Evolutionary conservation across 106 monocot species (phyloP).

Genomic region (Dendrobium nobile): DNA sequence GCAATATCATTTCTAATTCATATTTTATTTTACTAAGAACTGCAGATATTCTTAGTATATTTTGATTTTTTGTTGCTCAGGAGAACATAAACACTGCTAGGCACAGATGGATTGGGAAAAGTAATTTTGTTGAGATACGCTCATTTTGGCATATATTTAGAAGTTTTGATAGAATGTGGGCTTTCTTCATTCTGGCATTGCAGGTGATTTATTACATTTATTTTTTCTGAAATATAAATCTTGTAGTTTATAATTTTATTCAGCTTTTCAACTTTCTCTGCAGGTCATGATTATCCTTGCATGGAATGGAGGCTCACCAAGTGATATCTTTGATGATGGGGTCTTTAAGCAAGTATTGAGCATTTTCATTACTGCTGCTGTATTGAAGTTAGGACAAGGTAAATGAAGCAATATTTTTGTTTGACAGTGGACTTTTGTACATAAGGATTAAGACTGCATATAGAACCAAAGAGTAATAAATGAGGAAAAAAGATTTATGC

Average conservation of each 20-base stretch:
- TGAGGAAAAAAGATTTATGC: not conserved
- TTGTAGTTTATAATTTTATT: not conserved
- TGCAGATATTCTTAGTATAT: not conserved
- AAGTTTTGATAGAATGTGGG: constrained; percentile 98
- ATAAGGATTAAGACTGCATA: not conserved
- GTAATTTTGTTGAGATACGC: constrained; percentile 95
- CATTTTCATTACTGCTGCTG: constrained; percentile 90
- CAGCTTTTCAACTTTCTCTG: not conserved
- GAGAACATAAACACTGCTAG: constrained; percentile 25
- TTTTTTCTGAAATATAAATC: not conserved
- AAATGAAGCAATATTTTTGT: constrained; percentile 3
- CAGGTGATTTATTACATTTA: constrained; percentile 47
- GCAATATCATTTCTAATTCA: not conserved
- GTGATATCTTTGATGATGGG: constrained; percentile 59
- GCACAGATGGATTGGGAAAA: constrained; percentile 74
- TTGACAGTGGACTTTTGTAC: not conserved
- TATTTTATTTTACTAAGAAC: not conserved
- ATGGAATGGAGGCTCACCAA: constrained; percentile 80
- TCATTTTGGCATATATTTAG: constrained; percentile 98
- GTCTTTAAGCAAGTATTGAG: constrained; percentile 88
- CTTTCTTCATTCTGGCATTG: constrained; percentile 73
- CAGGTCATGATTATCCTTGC: constrained; percentile 95
- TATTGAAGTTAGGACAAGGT: constrained; percentile 83
- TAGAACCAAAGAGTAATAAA: not conserved
- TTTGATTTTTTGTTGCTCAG: constrained; percentile 16